phyloP scores from a whole-genome alignment of 352 stramenopile species.

The Globisporangium rhizosaccharum region DNA sequence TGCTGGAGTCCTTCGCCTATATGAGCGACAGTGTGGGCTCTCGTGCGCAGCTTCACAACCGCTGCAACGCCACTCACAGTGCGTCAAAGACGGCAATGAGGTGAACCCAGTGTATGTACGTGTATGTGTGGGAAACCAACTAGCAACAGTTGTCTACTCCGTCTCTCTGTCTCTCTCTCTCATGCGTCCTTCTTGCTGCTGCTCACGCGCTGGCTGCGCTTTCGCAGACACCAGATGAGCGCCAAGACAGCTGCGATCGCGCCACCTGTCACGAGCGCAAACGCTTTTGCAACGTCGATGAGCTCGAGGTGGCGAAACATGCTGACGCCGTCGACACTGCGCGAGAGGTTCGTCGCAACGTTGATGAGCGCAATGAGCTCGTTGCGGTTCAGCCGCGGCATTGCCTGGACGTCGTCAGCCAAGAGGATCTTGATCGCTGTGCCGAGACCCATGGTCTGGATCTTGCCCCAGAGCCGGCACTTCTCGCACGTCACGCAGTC shows the following conservation, averaged over 20 bases:
- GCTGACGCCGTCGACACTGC: conserved; percentile 73
- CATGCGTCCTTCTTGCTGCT: conserved; percentile 16
- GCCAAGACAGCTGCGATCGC: conserved; percentile 37
- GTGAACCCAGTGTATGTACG: no score
- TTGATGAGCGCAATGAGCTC: conserved; percentile 98
- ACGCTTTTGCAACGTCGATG: conserved; percentile 48
- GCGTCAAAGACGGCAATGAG: no score
- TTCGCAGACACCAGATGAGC: conserved; percentile 43
- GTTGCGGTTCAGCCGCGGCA: conserved; percentile 88
- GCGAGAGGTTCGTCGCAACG: conserved; percentile 84
- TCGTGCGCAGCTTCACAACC: no score
- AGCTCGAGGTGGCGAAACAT: conserved; percentile 81
- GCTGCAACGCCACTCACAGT: no score
- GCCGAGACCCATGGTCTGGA: conserved; percentile 96
- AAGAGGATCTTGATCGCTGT: conserved; percentile 97
- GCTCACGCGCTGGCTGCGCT: conserved; percentile 22
- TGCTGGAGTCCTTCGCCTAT: no score
- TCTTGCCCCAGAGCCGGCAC: conserved; percentile 97
- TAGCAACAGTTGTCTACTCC: no score
- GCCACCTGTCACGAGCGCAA: conserved; percentile 39
- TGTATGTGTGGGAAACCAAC: no score
- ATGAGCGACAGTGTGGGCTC: no score
- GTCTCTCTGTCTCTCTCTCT: not conserved
- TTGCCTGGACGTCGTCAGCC: conserved; percentile 69
- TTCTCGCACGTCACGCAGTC: conserved; percentile 99